Evolutionary conservation across 2,329 filamentous ascomycete genomes (phyloP), one percentile per base, ranked within the genome.

Genomic region (Beauveria varroae): DNA sequence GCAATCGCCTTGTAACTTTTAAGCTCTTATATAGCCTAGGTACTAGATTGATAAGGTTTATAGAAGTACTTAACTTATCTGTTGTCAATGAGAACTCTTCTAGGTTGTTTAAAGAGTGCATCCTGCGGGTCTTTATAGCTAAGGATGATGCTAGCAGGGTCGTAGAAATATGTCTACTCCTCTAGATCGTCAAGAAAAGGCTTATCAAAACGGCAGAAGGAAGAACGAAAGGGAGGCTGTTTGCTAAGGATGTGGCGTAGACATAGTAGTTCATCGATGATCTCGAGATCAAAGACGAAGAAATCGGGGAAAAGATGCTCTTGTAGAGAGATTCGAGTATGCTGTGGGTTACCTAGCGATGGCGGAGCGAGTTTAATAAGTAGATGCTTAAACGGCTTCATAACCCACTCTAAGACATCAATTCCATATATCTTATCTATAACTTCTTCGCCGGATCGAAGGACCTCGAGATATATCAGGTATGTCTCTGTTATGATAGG

Each of bases 161-260:
- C 60, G 24, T 67, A 70, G 9, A 67, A 65, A 2, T 41, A 12
- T 30, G 67, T 65, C 65, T 64, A 70, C 7, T 57, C 64, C 57
- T 68, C 64, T 12, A 69, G 10, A 16, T 69, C 63, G 20, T 65
- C 59, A 5, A 66, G 60, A 16, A 70, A 63, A 20, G 63, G 51
- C 1, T 67, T 53, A 8, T 66, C 53, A 22, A 67, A 66, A 51
- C 22, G 47, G 44, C 58, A 8, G 20, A 62, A 64, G 7, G 65
- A 67, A 10, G 63, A 64, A 1, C 52, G 16, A 44, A 63, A 26
- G 5, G 63, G 64, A 1, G 14, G 34, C 5, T 30, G 1, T 5
- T 53, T 30, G 5, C 26, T 12, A 4, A 56, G 47, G 10, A 56
- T 34, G 5, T n/a, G n/a, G 26, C 41, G 53, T 22, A n/a, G 53